Percentiles rank a stretch among this genome's conserved stretches.
Conservation (phyloP, 1,139 yeast genomes). For the Protomyces gravidus region DNA sequence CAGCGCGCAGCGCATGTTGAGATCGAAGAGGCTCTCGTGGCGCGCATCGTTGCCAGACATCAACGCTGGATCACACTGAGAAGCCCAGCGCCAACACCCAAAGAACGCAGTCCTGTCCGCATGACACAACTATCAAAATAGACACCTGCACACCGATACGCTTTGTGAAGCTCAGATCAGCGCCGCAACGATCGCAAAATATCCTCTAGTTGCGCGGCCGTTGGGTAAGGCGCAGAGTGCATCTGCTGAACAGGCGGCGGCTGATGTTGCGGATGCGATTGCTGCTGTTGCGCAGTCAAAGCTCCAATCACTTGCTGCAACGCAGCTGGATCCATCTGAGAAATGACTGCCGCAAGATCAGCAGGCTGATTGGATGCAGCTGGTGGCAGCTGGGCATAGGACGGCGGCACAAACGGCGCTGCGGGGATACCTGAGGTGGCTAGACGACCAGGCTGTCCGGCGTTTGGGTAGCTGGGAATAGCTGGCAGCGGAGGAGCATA, state of each 20-base stretch:
- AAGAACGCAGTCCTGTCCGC: constrained; percentile 11
- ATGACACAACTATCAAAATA: background rate
- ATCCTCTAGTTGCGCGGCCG: background rate
- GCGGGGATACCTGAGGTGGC: background rate
- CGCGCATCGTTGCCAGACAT: constrained; percentile 4
- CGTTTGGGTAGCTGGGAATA: background rate
- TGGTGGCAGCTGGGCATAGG: constrained; percentile 19
- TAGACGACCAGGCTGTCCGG: constrained; percentile 1
- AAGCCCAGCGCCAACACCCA: constrained; percentile 17
- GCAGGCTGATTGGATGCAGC: constrained; percentile 10
- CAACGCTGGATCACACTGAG: constrained; percentile 16
- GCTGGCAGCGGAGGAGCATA: constrained; percentile 22
- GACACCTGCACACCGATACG: background rate
- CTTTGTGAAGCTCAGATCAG: background rate
- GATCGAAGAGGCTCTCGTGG: constrained; percentile 20
- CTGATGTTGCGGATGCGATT: constrained; percentile 31
- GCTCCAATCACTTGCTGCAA: constrained; percentile 38
- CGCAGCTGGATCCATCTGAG: constrained; percentile 40
- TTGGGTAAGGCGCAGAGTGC: constrained; percentile 6
- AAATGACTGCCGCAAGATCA: constrained; percentile 35
- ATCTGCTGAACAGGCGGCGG: too few species aligned
- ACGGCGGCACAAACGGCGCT: constrained; percentile 5
- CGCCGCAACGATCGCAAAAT: background rate
- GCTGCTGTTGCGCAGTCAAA: constrained; percentile 39
- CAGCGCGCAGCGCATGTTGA: constrained; percentile 36